Evolutionary conservation across 257 asterid species (phyloP).

Genomic region (Penstemon barbatus): DNA sequence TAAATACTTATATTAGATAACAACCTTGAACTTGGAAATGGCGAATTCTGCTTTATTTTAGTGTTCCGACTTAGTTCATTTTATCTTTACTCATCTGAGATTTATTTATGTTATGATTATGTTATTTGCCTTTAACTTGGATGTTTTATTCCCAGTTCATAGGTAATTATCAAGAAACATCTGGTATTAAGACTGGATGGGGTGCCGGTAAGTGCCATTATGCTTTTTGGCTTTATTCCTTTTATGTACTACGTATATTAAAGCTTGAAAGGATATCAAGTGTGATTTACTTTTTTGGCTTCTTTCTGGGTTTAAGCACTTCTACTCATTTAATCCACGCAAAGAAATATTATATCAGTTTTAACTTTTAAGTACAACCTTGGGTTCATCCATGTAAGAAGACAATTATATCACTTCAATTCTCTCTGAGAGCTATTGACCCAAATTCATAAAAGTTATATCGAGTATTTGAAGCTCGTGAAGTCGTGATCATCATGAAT

Average conservation of each 20-base stretch:
- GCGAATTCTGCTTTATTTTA: not conserved
- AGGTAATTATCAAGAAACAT: slow-evolving; percentile 91
- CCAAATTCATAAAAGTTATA: not conserved
- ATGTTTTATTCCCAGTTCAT: slow-evolving; percentile 59
- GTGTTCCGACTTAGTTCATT: not conserved
- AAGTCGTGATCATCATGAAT: slow-evolving; percentile 3
- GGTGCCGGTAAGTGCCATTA: slow-evolving; percentile 71
- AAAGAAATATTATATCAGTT: not conserved
- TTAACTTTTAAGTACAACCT: not conserved
- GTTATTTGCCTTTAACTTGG: slow-evolving; percentile 34
- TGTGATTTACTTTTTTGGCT: not conserved
- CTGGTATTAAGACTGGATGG: slow-evolving; percentile 85
- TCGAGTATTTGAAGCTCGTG: not conserved
- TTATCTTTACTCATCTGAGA: not conserved
- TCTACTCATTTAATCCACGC: not conserved
- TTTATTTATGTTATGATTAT: slow-evolving; percentile 5
- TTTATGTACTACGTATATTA: slow-evolving; percentile 3
- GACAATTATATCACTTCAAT: not conserved
- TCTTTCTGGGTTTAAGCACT: slow-evolving; percentile 8
- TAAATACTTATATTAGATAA: not conserved
- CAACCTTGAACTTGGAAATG: not conserved
- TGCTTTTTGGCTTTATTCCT: slow-evolving; percentile 5
- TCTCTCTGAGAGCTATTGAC: slow-evolving; percentile 2
- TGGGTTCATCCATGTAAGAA: not conserved
- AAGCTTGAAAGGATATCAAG: slow-evolving; percentile 11